Evolutionary conservation across 1,284 basidiomycete genomes (phyloP).

Genomic region (Cystobasidiaceae sp.): DNA sequence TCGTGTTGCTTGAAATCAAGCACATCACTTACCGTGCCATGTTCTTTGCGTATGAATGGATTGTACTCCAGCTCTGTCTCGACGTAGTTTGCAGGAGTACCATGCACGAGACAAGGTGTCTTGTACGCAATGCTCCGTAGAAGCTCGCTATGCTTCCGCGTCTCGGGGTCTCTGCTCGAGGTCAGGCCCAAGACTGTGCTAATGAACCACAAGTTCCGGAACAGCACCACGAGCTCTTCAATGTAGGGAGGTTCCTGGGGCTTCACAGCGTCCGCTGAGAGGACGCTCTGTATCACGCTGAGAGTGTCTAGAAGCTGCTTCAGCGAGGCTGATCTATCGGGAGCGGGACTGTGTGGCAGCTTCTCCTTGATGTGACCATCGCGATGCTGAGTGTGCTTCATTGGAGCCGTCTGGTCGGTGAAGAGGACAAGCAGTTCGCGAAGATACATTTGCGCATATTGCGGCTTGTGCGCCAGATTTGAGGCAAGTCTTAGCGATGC

Average conservation of each 20-base stretch:
- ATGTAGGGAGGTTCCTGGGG: slow-evolving; percentile 55
- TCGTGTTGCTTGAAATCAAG: too few species aligned
- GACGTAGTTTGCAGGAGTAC: slow-evolving; percentile 75
- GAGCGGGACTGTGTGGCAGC: not conserved
- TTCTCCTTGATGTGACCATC: slow-evolving; percentile 24
- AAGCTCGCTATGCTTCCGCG: slow-evolving; percentile 69
- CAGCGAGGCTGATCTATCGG: not conserved
- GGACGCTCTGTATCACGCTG: slow-evolving; percentile 80
- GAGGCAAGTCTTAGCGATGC: slow-evolving; percentile 2
- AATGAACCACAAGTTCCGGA: slow-evolving; percentile 92
- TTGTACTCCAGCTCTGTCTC: slow-evolving; percentile 91
- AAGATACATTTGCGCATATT: slow-evolving; percentile 22
- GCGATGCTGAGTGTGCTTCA: slow-evolving; percentile 10
- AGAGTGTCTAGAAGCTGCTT: slow-evolving; percentile 52
- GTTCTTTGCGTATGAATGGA: slow-evolving; percentile 70
- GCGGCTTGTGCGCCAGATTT: slow-evolving; percentile 3
- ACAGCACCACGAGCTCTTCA: slow-evolving; percentile 66
- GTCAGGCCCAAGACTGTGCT: slow-evolving; percentile 72
- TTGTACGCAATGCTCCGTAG: slow-evolving; percentile 77
- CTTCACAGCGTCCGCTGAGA: slow-evolving; percentile 69
- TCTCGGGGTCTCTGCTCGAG: slow-evolving; percentile 53
- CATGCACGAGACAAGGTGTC: slow-evolving; percentile 78
- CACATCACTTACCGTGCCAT: slow-evolving; percentile 20
- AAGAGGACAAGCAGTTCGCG: slow-evolving; percentile 30
- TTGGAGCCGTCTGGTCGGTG: slow-evolving; percentile 15